Evolutionary conservation across 306 rosid genomes (phyloP), one percentile per base, ranked within the genome.

Genomic region (Sechiopsis laciniata): DNA sequence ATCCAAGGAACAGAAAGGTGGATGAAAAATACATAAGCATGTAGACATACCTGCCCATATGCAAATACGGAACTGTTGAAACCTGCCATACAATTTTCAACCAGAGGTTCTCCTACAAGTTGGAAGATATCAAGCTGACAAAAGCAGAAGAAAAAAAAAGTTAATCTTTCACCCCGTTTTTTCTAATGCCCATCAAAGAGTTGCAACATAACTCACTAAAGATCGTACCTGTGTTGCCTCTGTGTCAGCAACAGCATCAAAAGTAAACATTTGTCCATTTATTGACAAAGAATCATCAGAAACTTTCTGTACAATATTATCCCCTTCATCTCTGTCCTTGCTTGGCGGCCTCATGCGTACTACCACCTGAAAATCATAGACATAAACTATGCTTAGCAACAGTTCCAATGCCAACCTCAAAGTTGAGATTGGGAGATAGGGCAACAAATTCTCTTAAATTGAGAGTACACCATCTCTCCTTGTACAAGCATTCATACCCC

Each of bases 31-130:
- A 26, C 32, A 75, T n/a, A n/a, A n/a, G n/a, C n/a, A 65, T 26
- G 12, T 24, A 54, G 69, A 26, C 77, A 63, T 75, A 91, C 99
- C 89, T 95, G 99, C 73, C 99, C 99, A 77, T 95, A 95, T 26
- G 97, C 99, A 87, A 95, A 95, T 13, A 95, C 95, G 10, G 97
- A 95, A 83, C 99, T 91, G 71, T 95, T 95, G 84, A 95, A 95
- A 37, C 99, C 97, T 48, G 97, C 88, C 97, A 95, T 75, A 78
- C 97, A 94, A 75, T 95, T 91, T 68, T 89, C 97, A 8, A 95
- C 95, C 17, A 95, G 89, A 64, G 99, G 96, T 46, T 83, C 88
- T 63, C 99, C 99, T 50, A 91, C 95, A 65, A 86, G 93, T 81
- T 95, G 87, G 76, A 95, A 95, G 80, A 95, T 86, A 78, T 91